Evolutionary conservation across 345 rosid genomes (phyloP), one percentile per base, ranked within the genome.

Genomic region (Geranium brycei): DNA sequence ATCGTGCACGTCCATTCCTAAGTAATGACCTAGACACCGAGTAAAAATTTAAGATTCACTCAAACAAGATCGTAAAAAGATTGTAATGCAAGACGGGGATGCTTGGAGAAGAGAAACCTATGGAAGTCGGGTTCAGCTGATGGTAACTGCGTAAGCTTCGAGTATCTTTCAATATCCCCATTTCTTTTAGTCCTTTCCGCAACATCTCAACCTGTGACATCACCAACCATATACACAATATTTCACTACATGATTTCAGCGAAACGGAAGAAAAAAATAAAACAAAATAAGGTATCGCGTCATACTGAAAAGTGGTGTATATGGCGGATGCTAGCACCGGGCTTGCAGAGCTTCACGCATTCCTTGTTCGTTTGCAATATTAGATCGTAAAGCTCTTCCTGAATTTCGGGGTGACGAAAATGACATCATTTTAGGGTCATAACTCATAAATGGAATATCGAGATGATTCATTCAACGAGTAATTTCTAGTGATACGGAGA

Each of bases 1-100:
- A 81, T 93, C 99, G 66, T 93, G 99, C 74, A 93, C 97, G 71
- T 90, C 97, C 96, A 93, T 87, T 70, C 99, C 99, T 10, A 92
- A 85, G 79, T 86, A 92, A 76, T 92, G 98, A 77, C 99, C 99
- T 90, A 76, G 59, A 78, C 65, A 69, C 62, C 69, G 72, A 55
- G 72, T 19, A 57, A 60, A 47, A 56, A 31, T 53, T 18, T 51
- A 0, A 5, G 47, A 17, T 10, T 7, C n/a, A 23, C 13, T 62
- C 61, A 56, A 62, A 15, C 38, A 18, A 61, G 66, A 17, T 51
- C 13, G 1, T 11, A 19, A 0, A 28, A 58, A 18, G 17, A 17
- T 1, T 58, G 28, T 3, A 17, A 17, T 5, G 19, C 14, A 18
- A 8, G 3, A 7, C 18, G 28, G 10, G 60, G 60, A 58, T 58